Percentiles rank a stretch among this genome's conserved stretches.
These are phyloP conservation scores for Magnolia sinica DNA, from an alignment of 164 flowering plant species.

Conservation along the genomic window DNA sequence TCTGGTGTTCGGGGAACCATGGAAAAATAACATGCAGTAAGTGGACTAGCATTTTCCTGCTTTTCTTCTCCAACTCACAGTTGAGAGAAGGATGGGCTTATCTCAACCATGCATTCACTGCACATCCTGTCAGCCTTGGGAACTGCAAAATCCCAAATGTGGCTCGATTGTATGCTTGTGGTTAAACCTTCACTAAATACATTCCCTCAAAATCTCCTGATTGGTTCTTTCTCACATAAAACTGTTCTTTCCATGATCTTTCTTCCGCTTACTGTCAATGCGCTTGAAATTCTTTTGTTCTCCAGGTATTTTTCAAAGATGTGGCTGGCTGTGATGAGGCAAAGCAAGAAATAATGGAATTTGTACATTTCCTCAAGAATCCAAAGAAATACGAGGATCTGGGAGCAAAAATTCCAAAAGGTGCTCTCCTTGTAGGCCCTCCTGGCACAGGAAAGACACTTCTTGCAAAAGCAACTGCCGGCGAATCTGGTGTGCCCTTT, in stretches of 20 bases:
- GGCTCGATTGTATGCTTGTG: neutral
- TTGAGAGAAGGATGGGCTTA: too few relatives aligned
- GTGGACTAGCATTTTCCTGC: too few relatives aligned
- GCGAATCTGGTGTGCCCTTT: slow-evolving; percentile 87
- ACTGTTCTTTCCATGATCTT: neutral
- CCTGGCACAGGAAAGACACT: slow-evolving; percentile 97
- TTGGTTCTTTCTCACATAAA: neutral
- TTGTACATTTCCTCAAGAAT: slow-evolving; percentile 87
- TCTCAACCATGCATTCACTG: neutral
- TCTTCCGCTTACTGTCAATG: neutral
- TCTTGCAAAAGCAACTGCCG: slow-evolving; percentile 93
- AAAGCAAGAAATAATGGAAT: slow-evolving; percentile 94
- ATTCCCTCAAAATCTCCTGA: neutral
- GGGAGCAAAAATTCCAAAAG: slow-evolving; percentile 93
- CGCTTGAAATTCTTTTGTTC: neutral
- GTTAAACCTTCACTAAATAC: neutral
- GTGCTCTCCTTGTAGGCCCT: slow-evolving; percentile 90
- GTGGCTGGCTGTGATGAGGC: slow-evolving; percentile 98
- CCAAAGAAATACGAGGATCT: slow-evolving; percentile 85
- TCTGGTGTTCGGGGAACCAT: neutral
- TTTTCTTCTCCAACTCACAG: neutral
- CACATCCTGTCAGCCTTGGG: neutral
- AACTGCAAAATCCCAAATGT: neutral
- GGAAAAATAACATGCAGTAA: neutral
- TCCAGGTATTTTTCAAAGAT: slow-evolving; percentile 78